Evolutionary conservation across 2,329 filamentous ascomycete genomes (phyloP).

Genomic region (Pseudogymnoascus sp.): DNA sequence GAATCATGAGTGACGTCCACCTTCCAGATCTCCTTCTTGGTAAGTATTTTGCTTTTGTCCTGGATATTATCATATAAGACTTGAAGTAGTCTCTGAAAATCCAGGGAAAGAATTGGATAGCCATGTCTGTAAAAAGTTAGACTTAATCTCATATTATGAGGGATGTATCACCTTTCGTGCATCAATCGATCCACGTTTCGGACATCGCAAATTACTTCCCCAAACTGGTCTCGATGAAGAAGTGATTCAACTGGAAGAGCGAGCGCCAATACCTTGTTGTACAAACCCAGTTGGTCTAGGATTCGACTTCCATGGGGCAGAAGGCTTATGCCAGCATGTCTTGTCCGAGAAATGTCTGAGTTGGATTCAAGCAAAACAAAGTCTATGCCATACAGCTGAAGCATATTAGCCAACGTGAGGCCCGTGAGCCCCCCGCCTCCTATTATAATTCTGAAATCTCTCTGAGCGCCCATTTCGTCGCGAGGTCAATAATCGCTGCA

Average conservation of each 20-base stretch:
- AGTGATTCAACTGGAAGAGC: background rate
- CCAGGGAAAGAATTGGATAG: slow-evolving; percentile 31
- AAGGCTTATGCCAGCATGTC: slow-evolving; percentile 39
- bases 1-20: slow-evolving; percentile 21
- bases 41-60: slow-evolving; percentile 29
- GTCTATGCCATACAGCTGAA: slow-evolving; percentile 37
- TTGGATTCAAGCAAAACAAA: slow-evolving; percentile 40
- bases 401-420: slow-evolving; percentile 35
- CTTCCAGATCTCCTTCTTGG: slow-evolving; percentile 24
- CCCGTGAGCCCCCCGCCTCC: slow-evolving; percentile 40
- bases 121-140: slow-evolving; percentile 14
- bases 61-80: slow-evolving; percentile 29
- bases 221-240: background rate
- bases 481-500: background rate
- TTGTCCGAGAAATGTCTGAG: slow-evolving; percentile 32
- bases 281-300: slow-evolving; percentile 40
- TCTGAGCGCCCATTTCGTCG: background rate
- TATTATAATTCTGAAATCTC: slow-evolving; percentile 31
- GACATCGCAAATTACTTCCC: background rate
- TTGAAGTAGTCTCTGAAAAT: slow-evolving; percentile 30
- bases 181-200: background rate
- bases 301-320: slow-evolving; percentile 34
- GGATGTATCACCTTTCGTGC: background rate
- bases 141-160: background rate
- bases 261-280: slow-evolving; percentile 14